Conservation (phyloP, 306 rosid genomes). For the Acacia acuminata region DNA sequence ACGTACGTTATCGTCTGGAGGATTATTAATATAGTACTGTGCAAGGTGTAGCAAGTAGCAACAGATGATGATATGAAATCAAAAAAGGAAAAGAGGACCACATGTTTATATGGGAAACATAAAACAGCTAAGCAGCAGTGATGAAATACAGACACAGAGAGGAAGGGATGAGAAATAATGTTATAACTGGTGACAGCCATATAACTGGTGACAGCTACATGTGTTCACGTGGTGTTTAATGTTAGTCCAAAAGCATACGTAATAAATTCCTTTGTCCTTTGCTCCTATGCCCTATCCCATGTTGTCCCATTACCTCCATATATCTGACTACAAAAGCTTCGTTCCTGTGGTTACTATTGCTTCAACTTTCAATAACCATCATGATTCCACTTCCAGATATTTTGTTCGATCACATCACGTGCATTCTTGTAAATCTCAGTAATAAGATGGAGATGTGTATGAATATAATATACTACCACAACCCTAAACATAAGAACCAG, state of each 20-base stretch:
- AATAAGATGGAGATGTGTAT: no score
- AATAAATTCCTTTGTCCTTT: not conserved
- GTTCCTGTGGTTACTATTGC: not conserved
- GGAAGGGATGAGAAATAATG: not conserved
- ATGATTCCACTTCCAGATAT: not conserved
- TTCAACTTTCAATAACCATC: not conserved
- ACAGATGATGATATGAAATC: not conserved
- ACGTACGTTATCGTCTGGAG: no score
- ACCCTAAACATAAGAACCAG: no score
- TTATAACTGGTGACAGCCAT: not conserved
- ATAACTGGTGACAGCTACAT: not conserved
- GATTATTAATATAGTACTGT: not conserved
- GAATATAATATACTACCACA: no score
- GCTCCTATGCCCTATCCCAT: not conserved
- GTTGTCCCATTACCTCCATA: not conserved
- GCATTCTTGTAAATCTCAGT: not conserved
- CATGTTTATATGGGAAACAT: not conserved
- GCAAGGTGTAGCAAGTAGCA: no score
- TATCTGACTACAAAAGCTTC: no score
- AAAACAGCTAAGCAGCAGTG: not conserved
- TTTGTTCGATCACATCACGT: not conserved
- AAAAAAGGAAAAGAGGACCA: not conserved
- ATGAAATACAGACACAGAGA: not conserved
- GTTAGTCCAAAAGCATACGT: not conserved
- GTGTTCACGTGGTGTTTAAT: conserved; percentile 3